Evolutionary conservation across 352 stramenopile genomes (phyloP).

Genomic region (Phytophthora uliginosa): DNA sequence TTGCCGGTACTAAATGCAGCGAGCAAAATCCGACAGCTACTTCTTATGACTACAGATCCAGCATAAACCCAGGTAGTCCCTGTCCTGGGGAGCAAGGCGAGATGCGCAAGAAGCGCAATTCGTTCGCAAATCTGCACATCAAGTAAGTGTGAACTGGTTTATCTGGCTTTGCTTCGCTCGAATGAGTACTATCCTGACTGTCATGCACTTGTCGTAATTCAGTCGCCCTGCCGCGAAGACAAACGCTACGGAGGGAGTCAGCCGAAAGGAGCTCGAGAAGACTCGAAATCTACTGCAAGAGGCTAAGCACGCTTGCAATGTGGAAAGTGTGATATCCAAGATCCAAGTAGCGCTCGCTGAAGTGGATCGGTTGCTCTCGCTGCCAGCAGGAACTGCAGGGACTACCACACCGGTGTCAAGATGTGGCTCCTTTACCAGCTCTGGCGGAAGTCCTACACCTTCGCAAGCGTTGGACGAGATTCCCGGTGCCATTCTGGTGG

Average conservation of each 20-base stretch:
- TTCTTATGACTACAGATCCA: slow-evolving; percentile 23
- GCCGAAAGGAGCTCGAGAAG: slow-evolving; percentile 66
- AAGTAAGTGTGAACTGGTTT: slow-evolving; percentile 39
- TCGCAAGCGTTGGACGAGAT: slow-evolving; percentile 38
- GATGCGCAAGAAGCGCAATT: slow-evolving; percentile 52
- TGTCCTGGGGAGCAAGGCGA: slow-evolving; percentile 3
- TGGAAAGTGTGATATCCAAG: slow-evolving; percentile 52
- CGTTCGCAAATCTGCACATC: slow-evolving; percentile 61
- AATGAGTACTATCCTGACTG: slow-evolving; percentile 1
- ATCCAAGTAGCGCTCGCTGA: slow-evolving; percentile 60
- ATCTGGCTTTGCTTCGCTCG: not conserved
- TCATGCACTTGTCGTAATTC: slow-evolving; percentile 13
- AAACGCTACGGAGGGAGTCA: slow-evolving; percentile 34
- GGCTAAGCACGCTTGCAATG: slow-evolving; percentile 51
- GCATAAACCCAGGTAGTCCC: slow-evolving; percentile 14
- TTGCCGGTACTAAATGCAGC: not conserved
- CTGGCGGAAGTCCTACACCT: slow-evolving; percentile 25
- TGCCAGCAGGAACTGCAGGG: slow-evolving; percentile 4
- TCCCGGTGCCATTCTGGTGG: slow-evolving; percentile 36
- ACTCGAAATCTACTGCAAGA: slow-evolving; percentile 61
- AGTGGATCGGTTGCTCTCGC: slow-evolving; percentile 48
- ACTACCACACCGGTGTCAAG: slow-evolving; percentile 7
- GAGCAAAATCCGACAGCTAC: slow-evolving; percentile 2
- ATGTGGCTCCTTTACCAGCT: slow-evolving; percentile 29
- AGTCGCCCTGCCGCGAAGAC: slow-evolving; percentile 46